phyloP scores from a whole-genome alignment of 1,139 yeast genomes.

The Geotrichum candidum region DNA sequence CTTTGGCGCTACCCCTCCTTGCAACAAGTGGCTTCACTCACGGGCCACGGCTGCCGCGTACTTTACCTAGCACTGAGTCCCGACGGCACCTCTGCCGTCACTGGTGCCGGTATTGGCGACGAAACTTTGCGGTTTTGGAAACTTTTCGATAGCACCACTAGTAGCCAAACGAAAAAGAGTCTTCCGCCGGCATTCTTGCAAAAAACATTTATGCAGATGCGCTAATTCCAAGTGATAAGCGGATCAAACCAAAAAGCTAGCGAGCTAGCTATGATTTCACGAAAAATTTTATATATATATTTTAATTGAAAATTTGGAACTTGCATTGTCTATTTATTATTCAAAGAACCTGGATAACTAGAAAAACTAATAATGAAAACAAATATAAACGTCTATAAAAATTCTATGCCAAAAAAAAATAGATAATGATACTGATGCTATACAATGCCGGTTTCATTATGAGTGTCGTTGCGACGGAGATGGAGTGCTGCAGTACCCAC shows the following conservation, averaged over 20 bases:
- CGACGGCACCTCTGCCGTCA: constrained; percentile 95
- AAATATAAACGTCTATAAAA: neutral
- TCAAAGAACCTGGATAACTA: no score
- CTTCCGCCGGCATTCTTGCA: neutral
- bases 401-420: no score
- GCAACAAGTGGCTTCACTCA: constrained; percentile 88
- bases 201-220: neutral
- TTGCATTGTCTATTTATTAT: no score
- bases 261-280: neutral
- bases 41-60: constrained; percentile 93
- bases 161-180: neutral
- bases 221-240: neutral
- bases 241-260: neutral
- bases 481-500: neutral
- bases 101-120: constrained; percentile 84
- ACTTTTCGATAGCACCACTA: constrained; percentile 57
- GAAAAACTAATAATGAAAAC: no score
- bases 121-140: constrained; percentile 94
- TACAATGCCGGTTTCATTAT: neutral
- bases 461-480: neutral
- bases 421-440: neutral
- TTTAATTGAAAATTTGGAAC: no score
- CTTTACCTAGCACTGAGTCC: constrained; percentile 88
- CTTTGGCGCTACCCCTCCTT: constrained; percentile 92
- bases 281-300: neutral